A percentile compares a stretch with the other conserved stretches of the same genome.
These are phyloP conservation scores for Candida nonsorbophila DNA, from an alignment of 805 yeast genomes.

Conservation along the genomic window DNA sequence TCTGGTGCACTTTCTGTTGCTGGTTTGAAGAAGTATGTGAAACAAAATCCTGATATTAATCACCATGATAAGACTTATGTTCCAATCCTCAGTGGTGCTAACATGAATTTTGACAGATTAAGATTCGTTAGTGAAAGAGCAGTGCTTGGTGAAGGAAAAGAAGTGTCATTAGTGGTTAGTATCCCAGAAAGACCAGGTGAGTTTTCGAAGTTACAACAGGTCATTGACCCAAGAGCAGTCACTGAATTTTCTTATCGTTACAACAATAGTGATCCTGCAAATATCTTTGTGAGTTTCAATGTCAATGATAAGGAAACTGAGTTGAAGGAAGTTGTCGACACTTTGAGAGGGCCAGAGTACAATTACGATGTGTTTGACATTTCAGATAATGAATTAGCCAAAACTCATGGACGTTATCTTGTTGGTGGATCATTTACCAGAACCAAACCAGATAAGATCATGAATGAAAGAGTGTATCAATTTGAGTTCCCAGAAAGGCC, in stretches of 20 bases:
- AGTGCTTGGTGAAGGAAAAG: slow-evolving; percentile 96
- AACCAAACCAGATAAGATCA: slow-evolving; percentile 43
- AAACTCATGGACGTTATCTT: slow-evolving; percentile 90
- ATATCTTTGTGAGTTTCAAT: slow-evolving; percentile 82
- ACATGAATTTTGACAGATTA: slow-evolving; percentile 95
- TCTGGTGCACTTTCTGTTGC: slow-evolving; percentile 97
- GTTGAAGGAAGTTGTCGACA: slow-evolving; percentile 54
- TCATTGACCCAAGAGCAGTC: slow-evolving; percentile 81
- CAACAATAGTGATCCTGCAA: slow-evolving; percentile 52
- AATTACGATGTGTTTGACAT: slow-evolving; percentile 67
- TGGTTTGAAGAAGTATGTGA: slow-evolving; percentile 80
- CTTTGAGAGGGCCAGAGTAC: slow-evolving; percentile 60
- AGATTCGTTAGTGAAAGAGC: slow-evolving; percentile 97
- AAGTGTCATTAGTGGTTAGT: slow-evolving; percentile 83
- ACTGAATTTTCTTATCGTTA: slow-evolving; percentile 93
- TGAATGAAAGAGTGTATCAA: slow-evolving; percentile 70
- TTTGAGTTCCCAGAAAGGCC: slow-evolving; percentile 98
- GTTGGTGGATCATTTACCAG: slow-evolving; percentile 65
- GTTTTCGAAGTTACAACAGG: slow-evolving; percentile 67
- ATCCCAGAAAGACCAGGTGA: slow-evolving; percentile 94
- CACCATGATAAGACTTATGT: slow-evolving; percentile 69
- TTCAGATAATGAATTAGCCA: slow-evolving; percentile 91
- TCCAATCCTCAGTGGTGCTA: slow-evolving; percentile 91
- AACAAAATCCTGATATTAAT: slow-evolving; percentile 61
- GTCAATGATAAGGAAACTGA: slow-evolving; percentile 76